Evolutionary conservation across 2,329 filamentous ascomycete species (phyloP).

Genomic region (Aureobasidium namibiae): DNA sequence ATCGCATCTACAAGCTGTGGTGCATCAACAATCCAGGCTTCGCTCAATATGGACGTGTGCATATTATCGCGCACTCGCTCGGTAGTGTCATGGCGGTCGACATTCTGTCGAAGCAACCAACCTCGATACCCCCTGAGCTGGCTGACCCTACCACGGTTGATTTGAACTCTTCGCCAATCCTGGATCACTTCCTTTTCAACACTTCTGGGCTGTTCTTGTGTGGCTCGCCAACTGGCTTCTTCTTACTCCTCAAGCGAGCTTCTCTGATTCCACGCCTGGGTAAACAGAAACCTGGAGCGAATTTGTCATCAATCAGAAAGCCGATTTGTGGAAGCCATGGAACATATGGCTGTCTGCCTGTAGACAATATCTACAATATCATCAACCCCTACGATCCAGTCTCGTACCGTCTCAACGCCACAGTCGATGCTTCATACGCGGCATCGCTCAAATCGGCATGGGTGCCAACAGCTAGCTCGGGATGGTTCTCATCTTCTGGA

Average conservation of each 20-base stretch:
- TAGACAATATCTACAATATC: conserved; percentile 96
- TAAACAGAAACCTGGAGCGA: conserved; percentile 61
- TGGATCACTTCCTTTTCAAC: conserved; percentile 74
- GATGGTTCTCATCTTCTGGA: conserved; percentile 30
- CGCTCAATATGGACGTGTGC: conserved; percentile 65
- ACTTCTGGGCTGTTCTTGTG: conserved; percentile 82
- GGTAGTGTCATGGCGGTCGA: conserved; percentile 94
- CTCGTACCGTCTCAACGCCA: conserved; percentile 84
- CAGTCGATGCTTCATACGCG: conserved; percentile 75
- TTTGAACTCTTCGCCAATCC: conserved; percentile 17
- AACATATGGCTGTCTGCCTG: conserved; percentile 79
- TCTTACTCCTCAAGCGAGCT: conserved; percentile 72
- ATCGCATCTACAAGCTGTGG: conserved; percentile 92
- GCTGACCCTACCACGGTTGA: conserved; percentile 24
- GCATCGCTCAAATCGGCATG: conserved; percentile 66
- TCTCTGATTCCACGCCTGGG: conserved; percentile 68
- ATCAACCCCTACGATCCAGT: conserved; percentile 72
- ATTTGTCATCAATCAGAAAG: conserved; percentile 40
- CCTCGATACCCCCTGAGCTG: conserved; percentile 45
- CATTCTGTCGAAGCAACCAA: conserved; percentile 83
- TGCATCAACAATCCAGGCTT: conserved; percentile 90
- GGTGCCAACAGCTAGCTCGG: conserved; percentile 62
- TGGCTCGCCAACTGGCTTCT: conserved; percentile 87
- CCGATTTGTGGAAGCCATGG: conserved; percentile 70
- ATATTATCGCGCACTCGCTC: conserved; percentile 86